These are phyloP conservation scores for Ambrosia trifida DNA, from an alignment of 129 eudicot species.

Conservation along the genomic window DNA sequence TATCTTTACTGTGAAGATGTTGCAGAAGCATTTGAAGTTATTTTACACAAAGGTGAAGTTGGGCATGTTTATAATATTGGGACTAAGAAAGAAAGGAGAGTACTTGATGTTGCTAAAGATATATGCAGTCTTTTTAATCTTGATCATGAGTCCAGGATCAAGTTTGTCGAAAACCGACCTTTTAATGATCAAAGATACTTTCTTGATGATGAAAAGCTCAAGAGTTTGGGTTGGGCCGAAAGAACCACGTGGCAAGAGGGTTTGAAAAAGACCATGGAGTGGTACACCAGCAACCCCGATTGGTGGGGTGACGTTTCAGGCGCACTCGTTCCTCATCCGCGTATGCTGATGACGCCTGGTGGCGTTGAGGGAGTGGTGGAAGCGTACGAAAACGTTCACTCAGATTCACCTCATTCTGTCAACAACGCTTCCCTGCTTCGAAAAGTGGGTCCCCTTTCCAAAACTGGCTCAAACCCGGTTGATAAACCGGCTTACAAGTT, in stretches of 20 bases:
- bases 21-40: constrained; percentile 39
- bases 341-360: not conserved
- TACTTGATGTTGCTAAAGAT: constrained; percentile 36
- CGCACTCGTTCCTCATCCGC: not conserved
- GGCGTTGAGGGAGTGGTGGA: not conserved
- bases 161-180: constrained; percentile 39
- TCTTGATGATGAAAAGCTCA: constrained; percentile 29
- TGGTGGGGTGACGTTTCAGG: constrained; percentile 5
- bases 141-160: constrained; percentile 25
- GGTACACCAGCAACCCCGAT: constrained; percentile 1
- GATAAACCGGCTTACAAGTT: not conserved
- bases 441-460: not conserved
- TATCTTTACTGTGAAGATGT: constrained; percentile 39
- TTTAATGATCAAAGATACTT: constrained; percentile 38
- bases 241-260: constrained; percentile 2
- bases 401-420: not conserved
- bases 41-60: constrained; percentile 36
- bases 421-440: not conserved
- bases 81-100: constrained; percentile 38
- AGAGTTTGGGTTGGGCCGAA: constrained; percentile 1
- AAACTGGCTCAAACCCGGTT: not conserved
- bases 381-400: not conserved
- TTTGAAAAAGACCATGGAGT: not conserved
- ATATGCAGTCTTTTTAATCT: constrained; percentile 26
- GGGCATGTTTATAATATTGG: constrained; percentile 39